Base-by-base conservation (phyloP, 2,329 filamentous ascomycete genomes). In the Bertia moriformis region DNA sequence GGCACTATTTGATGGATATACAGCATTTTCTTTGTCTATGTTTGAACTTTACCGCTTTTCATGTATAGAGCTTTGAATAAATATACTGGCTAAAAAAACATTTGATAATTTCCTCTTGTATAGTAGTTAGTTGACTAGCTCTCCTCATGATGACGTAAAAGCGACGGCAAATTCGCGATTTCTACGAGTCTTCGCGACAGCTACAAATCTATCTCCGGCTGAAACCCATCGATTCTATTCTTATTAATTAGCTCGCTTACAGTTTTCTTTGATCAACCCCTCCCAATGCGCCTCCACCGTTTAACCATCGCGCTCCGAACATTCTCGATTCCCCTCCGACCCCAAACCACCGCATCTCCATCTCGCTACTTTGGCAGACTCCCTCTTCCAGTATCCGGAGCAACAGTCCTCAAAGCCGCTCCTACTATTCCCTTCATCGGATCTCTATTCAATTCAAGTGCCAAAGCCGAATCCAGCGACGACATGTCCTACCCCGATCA, bases 401-500 rank as follows among this genome's bases (percentile, higher is more conserved):
- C 48, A 30, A 61, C 54, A 35, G 49, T 58, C 42, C 49, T 71
- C 42, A 63, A 61, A 53, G 80, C 82, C 49, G 86, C 89, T 74
- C 78, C 84, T 39, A 71, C 71, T 2, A 80, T 93, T 51, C 82
- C 87, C 1, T 84, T 94, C 48, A 52, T 94, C 27, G 69, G 83
- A 48, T 75, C 79, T 41, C 63, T 94, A 2, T 93, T 94, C 51
- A 69, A 71, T 42, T 71, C 77, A 40, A 78, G 71, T 39, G 56
- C 63, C 33, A 65, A 61, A 32, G 64, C 68, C 18, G 63, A 66
- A 27, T 60, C 65, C 41, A 65, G 66, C 39, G 65, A 61, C 45
- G 71, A 71, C 40, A 84, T 82, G 68, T 71, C 75, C 33, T 88
- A 81, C 50, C 85, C 91, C n/a, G 74, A 91, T 39, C 63, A 91